These are phyloP conservation scores for Picea engelmannii DNA, from an alignment of 83 land plant genomes.

Conservation along the genomic window DNA sequence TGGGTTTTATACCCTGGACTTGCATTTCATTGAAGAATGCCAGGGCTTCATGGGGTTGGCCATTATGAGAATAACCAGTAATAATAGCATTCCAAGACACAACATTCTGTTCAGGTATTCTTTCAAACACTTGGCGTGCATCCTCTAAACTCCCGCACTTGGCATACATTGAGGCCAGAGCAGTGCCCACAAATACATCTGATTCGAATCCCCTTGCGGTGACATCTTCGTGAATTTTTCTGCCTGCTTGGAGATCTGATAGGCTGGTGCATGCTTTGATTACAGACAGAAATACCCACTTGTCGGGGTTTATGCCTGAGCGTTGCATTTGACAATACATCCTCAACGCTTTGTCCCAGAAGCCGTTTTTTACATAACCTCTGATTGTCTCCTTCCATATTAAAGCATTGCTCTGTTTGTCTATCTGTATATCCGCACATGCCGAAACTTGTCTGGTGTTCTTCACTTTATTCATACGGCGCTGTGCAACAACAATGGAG, in stretches of 20 bases:
- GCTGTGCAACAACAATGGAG: no score
- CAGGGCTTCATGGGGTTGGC: slow-evolving; percentile 28
- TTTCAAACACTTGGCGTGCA: slow-evolving; percentile 47
- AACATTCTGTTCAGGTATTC: slow-evolving; percentile 43
- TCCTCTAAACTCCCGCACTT: slow-evolving; percentile 23
- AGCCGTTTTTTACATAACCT: no score
- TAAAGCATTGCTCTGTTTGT: no score
- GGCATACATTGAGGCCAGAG: slow-evolving; percentile 38
- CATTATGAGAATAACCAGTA: slow-evolving; percentile 36
- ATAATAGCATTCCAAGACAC: slow-evolving; percentile 52
- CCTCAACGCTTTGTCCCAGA: no score
- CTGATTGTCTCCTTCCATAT: no score
- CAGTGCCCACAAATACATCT: slow-evolving; percentile 35
- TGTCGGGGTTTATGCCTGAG: no score
- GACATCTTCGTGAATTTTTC: slow-evolving; percentile 26
- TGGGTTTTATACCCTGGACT: not conserved
- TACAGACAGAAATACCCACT: no score
- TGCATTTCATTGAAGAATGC: slow-evolving; percentile 18
- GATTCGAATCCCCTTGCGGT: slow-evolving; percentile 17
- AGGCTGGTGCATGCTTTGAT: no score
- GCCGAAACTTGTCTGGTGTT: no score
- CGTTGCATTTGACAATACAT: no score
- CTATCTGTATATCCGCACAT: no score
- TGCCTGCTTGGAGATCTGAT: not conserved
- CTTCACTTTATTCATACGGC: no score